phyloP scores from a whole-genome alignment of 805 yeast species.

The Candida verbasci region DNA sequence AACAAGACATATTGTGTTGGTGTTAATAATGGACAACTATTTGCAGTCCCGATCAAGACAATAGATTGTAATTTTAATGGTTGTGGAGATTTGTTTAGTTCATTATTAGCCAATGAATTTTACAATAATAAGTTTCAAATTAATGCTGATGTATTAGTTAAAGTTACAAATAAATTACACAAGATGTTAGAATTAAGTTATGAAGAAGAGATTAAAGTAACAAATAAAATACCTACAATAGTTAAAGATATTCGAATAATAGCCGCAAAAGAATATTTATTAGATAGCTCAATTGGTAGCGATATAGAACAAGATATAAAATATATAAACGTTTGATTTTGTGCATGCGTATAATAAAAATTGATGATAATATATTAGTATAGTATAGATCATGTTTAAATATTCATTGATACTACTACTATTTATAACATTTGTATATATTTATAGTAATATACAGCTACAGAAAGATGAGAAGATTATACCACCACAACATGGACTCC shows the following conservation, averaged over 20 bases:
- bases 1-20: slow-evolving; percentile 41
- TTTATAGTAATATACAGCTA: no score
- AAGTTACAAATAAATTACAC: slow-evolving; percentile 22
- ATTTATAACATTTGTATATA: background rate
- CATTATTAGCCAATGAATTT: slow-evolving; percentile 50
- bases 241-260: slow-evolving; percentile 35
- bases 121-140: slow-evolving; percentile 20
- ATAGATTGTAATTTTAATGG: slow-evolving; percentile 66
- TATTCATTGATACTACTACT: background rate
- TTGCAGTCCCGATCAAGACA: slow-evolving; percentile 39
- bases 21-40: slow-evolving; percentile 13
- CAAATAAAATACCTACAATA: slow-evolving; percentile 9
- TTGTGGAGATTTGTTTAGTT: slow-evolving; percentile 70
- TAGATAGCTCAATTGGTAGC: slow-evolving; percentile 9
- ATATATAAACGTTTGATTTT: background rate
- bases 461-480: background rate
- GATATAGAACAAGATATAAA: background rate
- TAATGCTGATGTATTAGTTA: slow-evolving; percentile 21
- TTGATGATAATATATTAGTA: background rate
- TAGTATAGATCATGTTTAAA: background rate
- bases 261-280: slow-evolving; percentile 27
- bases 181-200: slow-evolving; percentile 26
- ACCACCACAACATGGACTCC: slow-evolving; percentile 12
- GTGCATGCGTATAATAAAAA: no score
- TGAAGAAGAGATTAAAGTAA: slow-evolving; percentile 16